Percentiles rank a stretch among this genome's conserved stretches.
phyloP scores from a whole-genome alignment of 164 flowering plant genomes.

The Stephania japonica region DNA sequence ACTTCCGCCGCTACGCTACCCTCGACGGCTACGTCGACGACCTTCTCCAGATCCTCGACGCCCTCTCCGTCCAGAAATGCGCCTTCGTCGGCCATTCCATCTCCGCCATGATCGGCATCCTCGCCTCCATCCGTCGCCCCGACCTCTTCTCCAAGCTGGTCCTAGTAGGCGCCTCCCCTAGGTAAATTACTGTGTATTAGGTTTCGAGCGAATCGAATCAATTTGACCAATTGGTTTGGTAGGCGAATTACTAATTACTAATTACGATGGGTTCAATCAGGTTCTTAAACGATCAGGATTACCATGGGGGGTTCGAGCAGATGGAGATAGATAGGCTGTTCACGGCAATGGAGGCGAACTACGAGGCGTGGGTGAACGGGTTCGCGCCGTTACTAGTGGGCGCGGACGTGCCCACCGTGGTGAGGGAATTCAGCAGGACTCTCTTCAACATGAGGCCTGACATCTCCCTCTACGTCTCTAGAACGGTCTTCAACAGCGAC shows the following conservation, averaged over 20 bases:
- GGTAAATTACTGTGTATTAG: no score
- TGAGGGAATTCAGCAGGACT: conserved; percentile 87
- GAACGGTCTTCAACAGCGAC: conserved; percentile 66
- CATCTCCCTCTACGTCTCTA: conserved; percentile 65
- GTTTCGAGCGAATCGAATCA: no score
- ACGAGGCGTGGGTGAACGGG: conserved; percentile 86
- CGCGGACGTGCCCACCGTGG: conserved; percentile 91
- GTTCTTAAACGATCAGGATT: conserved; percentile 75
- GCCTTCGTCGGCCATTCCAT: conserved; percentile 88
- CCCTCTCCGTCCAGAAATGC: conserved; percentile 53
- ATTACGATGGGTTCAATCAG: conserved; percentile 20
- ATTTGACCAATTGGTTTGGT: no score
- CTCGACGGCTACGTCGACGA: conserved; percentile 91
- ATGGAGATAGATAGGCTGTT: conserved; percentile 82
- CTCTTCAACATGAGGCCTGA: conserved; percentile 97
- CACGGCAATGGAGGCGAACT: conserved; percentile 77
- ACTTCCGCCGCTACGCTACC: conserved; percentile 60
- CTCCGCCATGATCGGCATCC: conserved; percentile 88
- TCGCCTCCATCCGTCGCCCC: conserved; percentile 86
- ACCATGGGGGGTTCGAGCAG: conserved; percentile 82
- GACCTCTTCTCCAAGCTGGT: conserved; percentile 79
- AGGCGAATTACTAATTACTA: not conserved
- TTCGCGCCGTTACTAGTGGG: conserved; percentile 93
- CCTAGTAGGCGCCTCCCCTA: conserved; percentile 90
- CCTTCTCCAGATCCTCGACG: conserved; percentile 67